These are phyloP conservation scores for Dothidotthia symphoricarpi DNA, from an alignment of 2,329 filamentous ascomycete genomes.

Conservation along the genomic window DNA sequence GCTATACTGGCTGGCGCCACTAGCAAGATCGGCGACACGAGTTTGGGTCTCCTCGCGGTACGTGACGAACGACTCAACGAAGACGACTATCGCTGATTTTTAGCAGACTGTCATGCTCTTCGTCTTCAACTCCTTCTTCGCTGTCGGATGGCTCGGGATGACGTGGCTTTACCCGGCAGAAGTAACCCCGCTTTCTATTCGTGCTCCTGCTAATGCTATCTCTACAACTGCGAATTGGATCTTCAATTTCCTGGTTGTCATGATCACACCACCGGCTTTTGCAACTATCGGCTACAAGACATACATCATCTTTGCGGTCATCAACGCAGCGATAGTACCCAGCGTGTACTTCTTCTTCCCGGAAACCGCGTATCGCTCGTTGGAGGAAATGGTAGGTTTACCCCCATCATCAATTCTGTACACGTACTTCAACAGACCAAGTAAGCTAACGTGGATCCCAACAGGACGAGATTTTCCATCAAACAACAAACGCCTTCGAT, in stretches of 20 bases:
- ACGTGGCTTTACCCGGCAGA: conserved; percentile 68
- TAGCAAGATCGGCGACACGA: conserved; percentile 22
- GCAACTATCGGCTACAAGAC: conserved; percentile 55
- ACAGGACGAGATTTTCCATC: conserved; percentile 66
- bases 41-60: conserved; percentile 50
- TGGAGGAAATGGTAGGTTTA: conserved; percentile 32
- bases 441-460: conserved; percentile 51
- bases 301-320: conserved; percentile 58
- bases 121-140: conserved; percentile 92
- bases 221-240: conserved; percentile 67
- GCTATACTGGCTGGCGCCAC: conserved; percentile 36
- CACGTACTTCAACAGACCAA: conserved; percentile 37
- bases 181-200: conserved; percentile 84
- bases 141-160: conserved; percentile 72
- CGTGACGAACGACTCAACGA: conserved; percentile 29
- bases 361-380: conserved; percentile 54
- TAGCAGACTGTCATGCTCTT: conserved; percentile 74
- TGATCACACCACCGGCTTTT: conserved; percentile 64
- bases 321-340: conserved; percentile 57
- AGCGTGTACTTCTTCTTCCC: conserved; percentile 62
- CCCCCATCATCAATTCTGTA: not conserved
- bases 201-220: conserved; percentile 81
- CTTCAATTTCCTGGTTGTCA: conserved; percentile 61
- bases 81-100: conserved; percentile 9
- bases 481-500: conserved; percentile 50